Conservation (phyloP, 495 filamentous ascomycete genomes). For the Xylaria curta region DNA sequence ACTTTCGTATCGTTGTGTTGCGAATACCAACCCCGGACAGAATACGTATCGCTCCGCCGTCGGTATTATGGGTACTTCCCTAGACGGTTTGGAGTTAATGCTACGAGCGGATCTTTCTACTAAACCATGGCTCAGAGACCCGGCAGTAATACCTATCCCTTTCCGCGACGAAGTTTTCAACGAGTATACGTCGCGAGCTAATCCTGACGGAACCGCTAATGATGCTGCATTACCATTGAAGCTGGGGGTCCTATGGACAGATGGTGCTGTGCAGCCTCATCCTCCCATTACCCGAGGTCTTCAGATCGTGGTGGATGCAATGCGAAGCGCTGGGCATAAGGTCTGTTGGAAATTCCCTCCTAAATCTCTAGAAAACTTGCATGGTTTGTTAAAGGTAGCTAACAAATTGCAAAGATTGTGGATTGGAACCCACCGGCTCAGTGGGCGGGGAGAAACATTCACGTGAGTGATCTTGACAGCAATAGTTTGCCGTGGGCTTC, state of each 20-base stretch:
- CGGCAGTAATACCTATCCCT: conserved; percentile 41
- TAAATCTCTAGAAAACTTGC: neutral
- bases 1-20: conserved; percentile 53
- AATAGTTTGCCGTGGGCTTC: neutral
- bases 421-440: conserved; percentile 10
- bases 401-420: neutral
- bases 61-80: conserved; percentile 36
- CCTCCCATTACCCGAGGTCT: conserved; percentile 56
- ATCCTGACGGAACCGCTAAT: conserved; percentile 10
- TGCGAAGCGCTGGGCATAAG: conserved; percentile 49
- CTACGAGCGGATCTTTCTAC: conserved; percentile 38
- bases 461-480: neutral
- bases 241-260: conserved; percentile 59
- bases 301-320: conserved; percentile 41
- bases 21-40: conserved; percentile 46
- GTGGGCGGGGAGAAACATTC: neutral
- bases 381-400: neutral
- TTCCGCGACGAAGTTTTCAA: conserved; percentile 33
- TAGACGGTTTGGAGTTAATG: conserved; percentile 43
- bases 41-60: conserved; percentile 41
- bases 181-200: conserved; percentile 23
- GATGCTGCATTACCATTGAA: conserved; percentile 40
- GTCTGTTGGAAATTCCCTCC: neutral
- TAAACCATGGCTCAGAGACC: conserved; percentile 39
- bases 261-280: conserved; percentile 62